Conservation (phyloP, 768 basidiomycete species). For the Lentinus brumalis region DNA sequence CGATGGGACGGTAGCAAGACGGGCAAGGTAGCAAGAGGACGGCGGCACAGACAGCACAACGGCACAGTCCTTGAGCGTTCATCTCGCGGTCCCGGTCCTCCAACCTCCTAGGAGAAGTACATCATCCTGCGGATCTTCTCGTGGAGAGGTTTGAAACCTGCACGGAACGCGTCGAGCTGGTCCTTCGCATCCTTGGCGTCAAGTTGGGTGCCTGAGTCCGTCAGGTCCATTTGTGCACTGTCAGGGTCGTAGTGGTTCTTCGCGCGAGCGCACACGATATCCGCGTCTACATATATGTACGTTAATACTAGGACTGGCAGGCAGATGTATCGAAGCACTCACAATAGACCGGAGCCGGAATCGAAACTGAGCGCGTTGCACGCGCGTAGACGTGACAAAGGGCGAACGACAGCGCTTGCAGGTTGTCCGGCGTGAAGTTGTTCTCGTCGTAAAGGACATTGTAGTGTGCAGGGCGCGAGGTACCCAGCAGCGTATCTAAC, state of each 20-base stretch:
- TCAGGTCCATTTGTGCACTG: constrained; percentile 51
- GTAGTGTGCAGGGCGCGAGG: constrained; percentile 68
- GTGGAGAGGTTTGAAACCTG: constrained; percentile 60
- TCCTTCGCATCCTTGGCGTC: constrained; percentile 39
- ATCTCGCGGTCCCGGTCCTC: not conserved
- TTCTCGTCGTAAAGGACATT: constrained; percentile 56
- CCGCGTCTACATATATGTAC: constrained; percentile 55
- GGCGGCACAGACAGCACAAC: not conserved
- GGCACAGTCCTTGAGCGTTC: not conserved
- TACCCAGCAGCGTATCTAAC: constrained; percentile 55
- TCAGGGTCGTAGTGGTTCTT: constrained; percentile 80
- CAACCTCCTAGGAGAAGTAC: constrained; percentile 37
- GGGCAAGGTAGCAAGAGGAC: not conserved
- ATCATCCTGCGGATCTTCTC: constrained; percentile 42
- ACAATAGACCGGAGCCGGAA: constrained; percentile 85
- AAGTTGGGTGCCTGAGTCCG: constrained; percentile 56
- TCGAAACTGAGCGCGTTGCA: constrained; percentile 79
- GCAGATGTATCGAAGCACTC: constrained; percentile 26
- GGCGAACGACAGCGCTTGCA: constrained; percentile 73
- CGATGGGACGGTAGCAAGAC: not conserved
- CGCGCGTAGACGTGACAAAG: constrained; percentile 83
- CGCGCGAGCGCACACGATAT: constrained; percentile 74
- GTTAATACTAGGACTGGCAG: not conserved
- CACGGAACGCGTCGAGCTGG: constrained; percentile 44
- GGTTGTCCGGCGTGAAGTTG: constrained; percentile 63